Percentiles rank a stretch among this genome's conserved stretches.
phyloP scores from a whole-genome alignment of 768 basidiomycete genomes.

The Suillus brevipes region DNA sequence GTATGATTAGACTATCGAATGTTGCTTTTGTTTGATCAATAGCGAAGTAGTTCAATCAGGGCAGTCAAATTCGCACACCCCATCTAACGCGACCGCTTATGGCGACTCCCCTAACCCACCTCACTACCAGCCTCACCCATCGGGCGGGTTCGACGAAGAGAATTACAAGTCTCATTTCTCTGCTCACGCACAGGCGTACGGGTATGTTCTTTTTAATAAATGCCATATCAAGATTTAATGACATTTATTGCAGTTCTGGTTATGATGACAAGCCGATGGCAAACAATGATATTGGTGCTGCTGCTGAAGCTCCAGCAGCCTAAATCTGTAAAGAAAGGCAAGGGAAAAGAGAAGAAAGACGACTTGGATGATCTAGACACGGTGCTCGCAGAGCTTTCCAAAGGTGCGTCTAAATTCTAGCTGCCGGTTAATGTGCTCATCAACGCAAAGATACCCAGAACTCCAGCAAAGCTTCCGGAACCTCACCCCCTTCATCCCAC shows the following conservation, averaged over 20 bases:
- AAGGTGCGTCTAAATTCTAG: no score
- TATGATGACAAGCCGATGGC: conserved; percentile 25
- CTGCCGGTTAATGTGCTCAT: no score
- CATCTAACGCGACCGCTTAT: conserved; percentile 19
- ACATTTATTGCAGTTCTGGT: not conserved
- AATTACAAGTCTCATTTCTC: conserved; percentile 22
- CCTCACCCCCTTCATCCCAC: no score
- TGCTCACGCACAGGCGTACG: conserved; percentile 34
- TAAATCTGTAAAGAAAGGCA: no score
- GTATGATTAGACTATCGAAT: not conserved
- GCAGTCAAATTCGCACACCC: conserved; percentile 22
- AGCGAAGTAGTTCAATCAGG: conserved; percentile 13
- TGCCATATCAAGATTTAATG: not conserved
- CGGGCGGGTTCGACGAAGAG: conserved; percentile 11
- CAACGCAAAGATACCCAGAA: no score
- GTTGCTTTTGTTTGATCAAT: not conserved
- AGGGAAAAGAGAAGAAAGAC: no score
- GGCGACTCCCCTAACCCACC: conserved; percentile 17
- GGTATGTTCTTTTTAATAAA: conserved; percentile 17
- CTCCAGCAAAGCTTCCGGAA: no score
- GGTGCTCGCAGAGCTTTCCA: no score
- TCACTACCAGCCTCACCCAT: no score
- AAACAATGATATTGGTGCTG: conserved; percentile 25
- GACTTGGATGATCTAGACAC: no score
- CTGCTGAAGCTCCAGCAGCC: no score